phyloP scores from a whole-genome alignment of 225 moss, liverwort and hornwort genomes.

The Physcomitrium patens region DNA sequence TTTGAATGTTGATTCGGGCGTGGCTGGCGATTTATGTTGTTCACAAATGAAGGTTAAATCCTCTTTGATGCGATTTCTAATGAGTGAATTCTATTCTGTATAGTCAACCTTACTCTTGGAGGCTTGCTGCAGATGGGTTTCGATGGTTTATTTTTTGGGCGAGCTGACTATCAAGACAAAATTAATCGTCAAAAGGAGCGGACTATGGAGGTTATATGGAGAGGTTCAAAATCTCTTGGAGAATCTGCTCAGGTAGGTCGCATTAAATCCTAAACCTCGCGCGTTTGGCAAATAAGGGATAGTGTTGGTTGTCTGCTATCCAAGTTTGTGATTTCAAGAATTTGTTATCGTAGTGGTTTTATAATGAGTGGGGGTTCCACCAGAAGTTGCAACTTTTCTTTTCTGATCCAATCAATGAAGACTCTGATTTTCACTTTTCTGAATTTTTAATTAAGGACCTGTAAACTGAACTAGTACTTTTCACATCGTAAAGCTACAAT shows the following conservation, averaged over 20 bases:
- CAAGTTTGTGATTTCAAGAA: neutral
- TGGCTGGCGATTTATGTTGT: neutral
- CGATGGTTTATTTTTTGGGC: constrained; percentile 71
- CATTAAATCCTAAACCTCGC: neutral
- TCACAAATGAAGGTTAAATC: no score
- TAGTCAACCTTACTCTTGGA: neutral
- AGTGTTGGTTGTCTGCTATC: neutral
- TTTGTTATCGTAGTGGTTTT: neutral
- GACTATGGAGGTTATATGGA: constrained; percentile 80
- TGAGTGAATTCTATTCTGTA: neutral
- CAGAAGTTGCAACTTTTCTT: no score
- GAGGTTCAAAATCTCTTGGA: constrained; percentile 67
- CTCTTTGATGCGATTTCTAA: neutral
- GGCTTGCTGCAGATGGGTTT: constrained; percentile 60
- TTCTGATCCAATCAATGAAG: no score
- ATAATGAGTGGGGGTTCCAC: neutral
- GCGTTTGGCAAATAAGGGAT: neutral
- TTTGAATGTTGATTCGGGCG: neutral
- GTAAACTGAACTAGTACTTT: neutral
- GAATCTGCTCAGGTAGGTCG: constrained; percentile 62
- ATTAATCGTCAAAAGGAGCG: constrained; percentile 52
- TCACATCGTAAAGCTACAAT: neutral
- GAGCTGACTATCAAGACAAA: constrained; percentile 72
- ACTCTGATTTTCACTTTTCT: neutral
- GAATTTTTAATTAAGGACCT: neutral